A percentile compares a stretch with the other conserved stretches of the same genome.
phyloP scores from a whole-genome alignment of 345 rosid genomes.

The Psidium friedrichsthalianum region DNA sequence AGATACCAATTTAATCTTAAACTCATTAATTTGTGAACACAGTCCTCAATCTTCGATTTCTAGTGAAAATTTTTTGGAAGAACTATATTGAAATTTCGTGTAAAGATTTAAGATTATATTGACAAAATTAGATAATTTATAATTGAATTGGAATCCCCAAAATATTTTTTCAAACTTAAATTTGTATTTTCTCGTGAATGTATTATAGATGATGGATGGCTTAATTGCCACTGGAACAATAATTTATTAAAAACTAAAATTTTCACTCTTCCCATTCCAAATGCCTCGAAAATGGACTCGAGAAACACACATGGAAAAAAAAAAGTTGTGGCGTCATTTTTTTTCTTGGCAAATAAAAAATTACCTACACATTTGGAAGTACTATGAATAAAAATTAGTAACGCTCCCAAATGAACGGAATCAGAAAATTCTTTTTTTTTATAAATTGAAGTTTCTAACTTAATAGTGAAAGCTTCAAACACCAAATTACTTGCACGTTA shows the following conservation, averaged over 20 bases:
- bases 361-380: too few relatives aligned
- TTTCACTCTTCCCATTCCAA: background rate
- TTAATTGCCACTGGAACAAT: background rate
- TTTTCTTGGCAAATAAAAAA: too few relatives aligned
- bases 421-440: background rate
- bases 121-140: background rate
- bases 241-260: background rate
- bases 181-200: background rate
- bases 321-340: background rate
- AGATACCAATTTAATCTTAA: background rate
- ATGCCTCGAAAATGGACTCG: background rate
- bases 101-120: background rate
- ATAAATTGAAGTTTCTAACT: background rate
- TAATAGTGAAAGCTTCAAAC: background rate
- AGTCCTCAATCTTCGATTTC: background rate
- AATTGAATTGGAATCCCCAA: background rate
- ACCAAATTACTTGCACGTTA: background rate
- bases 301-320: background rate
- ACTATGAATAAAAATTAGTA: too few relatives aligned
- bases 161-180: background rate
- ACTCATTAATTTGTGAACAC: background rate
- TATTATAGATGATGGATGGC: background rate
- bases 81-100: rapidly evolving
- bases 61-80: background rate
- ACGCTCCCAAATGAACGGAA: too few relatives aligned